These are phyloP conservation scores for Botrytis fragariae DNA, from an alignment of 2,329 filamentous ascomycete species.

Conservation along the genomic window DNA sequence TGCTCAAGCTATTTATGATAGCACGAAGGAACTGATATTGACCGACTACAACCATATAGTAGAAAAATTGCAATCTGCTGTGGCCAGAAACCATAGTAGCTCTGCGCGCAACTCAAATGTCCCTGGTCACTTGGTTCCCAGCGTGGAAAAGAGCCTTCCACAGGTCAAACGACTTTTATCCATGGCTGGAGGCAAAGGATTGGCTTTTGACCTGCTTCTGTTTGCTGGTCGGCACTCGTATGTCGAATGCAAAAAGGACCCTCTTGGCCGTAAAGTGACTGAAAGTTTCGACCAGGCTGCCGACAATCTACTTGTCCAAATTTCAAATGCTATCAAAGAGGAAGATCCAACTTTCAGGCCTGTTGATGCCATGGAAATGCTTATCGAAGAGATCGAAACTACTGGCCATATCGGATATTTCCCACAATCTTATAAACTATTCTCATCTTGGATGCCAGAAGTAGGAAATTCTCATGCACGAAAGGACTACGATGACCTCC, in stretches of 20 bases:
- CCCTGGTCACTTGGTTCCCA: neutral
- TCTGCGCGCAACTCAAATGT: neutral
- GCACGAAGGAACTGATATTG: neutral
- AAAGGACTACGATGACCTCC: neutral
- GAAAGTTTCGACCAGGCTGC: neutral
- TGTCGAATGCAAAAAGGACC: no score
- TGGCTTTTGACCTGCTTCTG: neutral
- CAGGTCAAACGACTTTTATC: neutral
- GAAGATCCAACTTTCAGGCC: conserved; percentile 2
- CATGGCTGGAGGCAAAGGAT: neutral
- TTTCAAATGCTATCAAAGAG: neutral
- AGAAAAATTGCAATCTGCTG: neutral
- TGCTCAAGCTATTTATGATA: neutral
- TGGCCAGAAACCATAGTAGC: neutral
- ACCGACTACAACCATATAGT: neutral
- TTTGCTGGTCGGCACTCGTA: neutral
- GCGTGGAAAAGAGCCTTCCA: neutral
- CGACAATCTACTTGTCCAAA: neutral
- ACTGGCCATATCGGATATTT: neutral
- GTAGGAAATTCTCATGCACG: neutral
- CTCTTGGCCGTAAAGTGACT: neutral
- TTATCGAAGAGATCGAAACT: conserved; percentile 1
- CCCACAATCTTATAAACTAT: neutral
- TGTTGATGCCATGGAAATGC: conserved; percentile 1
- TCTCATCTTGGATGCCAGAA: conserved; percentile 10